Base-by-base conservation (phyloP, 2,329 filamentous ascomycete species). In the Ascochyta lentis region DNA sequence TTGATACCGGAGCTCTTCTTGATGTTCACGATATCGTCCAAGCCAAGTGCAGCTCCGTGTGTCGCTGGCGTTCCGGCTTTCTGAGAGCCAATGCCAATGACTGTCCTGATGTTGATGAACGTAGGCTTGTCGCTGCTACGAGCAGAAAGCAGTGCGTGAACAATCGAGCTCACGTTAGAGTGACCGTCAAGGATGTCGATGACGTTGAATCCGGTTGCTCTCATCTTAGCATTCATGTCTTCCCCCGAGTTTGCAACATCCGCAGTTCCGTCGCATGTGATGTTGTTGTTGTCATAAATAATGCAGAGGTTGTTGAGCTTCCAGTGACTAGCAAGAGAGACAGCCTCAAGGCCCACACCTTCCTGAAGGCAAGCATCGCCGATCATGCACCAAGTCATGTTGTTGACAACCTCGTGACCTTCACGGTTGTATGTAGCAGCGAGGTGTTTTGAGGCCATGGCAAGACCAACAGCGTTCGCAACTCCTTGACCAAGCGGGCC, bases 211-310 rank as follows among this genome's bases (percentile, higher is more conserved):
- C 82, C 82, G 31, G 77, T 81, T 6, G 83, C 83, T 5, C 77
- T 72, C 83, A 86, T 85, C 70, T 86, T 86, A 6, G 76, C 70
- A 52, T 86, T 85, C 61, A 85, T 75, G 41, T 86, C 83, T 61
- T 86, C 68, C 4, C 79, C 49, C 8, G 49, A 52, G 29, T 52
- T 52, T 35, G 49, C 49, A 4, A 52, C 49, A 34, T 52, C 83
- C 82, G 60, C 43, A 13, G 47, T 50, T 1, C 84, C 84, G 56
- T 86, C 84, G 61, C 83, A 86, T 3, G 83, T 85, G 47, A 86
- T 76, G 60, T 84, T 80, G 70, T 86, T 86, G 69, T 86, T 86
- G 61, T 86, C 84, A 60, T 86, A 86, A 43, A 85, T 81, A 33
- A 86, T 71, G 10, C 78, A 79, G 4, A 86, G 71, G 67, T 86